phyloP scores from a whole-genome alignment of 306 rosid species.

The Cucurbita maxima region DNA sequence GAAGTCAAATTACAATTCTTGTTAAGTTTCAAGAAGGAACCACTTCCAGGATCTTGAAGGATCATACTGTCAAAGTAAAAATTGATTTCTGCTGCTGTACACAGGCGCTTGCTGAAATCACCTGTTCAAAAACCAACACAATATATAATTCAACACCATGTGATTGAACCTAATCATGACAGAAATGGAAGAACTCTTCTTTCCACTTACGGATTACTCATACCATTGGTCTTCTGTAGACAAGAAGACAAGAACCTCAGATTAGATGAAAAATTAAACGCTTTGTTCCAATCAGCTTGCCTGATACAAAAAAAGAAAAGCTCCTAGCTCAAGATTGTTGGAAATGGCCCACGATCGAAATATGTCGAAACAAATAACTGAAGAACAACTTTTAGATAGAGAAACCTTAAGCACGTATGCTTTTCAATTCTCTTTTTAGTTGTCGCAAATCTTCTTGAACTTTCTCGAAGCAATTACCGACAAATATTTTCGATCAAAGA shows the following conservation, averaged over 20 bases:
- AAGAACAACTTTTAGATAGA: too few species aligned
- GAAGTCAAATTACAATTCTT: slow-evolving; percentile 83
- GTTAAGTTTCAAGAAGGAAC: slow-evolving; percentile 58
- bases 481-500: too few species aligned
- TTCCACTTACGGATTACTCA: slow-evolving; percentile 8
- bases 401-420: too few species aligned
- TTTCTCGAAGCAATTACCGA: too few species aligned
- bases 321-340: too few species aligned
- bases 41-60: slow-evolving; percentile 28
- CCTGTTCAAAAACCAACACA: slow-evolving; percentile 36
- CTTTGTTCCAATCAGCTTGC: slow-evolving; percentile 78
- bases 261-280: slow-evolving; percentile 71
- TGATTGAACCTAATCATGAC: not conserved
- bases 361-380: too few species aligned
- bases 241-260: slow-evolving; percentile 71
- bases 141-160: not conserved
- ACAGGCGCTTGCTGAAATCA: slow-evolving; percentile 54
- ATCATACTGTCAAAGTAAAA: slow-evolving; percentile 55
- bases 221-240: slow-evolving; percentile 62
- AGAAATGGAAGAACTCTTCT: not conserved
- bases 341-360: too few species aligned
- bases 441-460: too few species aligned
- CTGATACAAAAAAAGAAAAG: slow-evolving; percentile 11
- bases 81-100: slow-evolving; percentile 72
- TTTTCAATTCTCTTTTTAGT: too few species aligned